phyloP scores from a whole-genome alignment of 1,139 yeast genomes.

The Pichia sp. region DNA sequence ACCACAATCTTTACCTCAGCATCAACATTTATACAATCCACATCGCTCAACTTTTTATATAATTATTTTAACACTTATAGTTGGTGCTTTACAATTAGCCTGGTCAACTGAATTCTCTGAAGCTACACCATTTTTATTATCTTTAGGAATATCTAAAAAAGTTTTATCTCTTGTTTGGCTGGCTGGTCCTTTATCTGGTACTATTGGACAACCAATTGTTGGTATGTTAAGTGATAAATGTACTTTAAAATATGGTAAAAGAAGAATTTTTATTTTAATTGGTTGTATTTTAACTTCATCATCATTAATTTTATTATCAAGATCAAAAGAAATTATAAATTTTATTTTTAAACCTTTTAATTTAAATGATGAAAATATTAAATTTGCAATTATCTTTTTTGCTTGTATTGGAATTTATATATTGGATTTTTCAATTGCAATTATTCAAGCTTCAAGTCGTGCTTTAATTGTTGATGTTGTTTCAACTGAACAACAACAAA shows the following conservation, averaged over 20 bases:
- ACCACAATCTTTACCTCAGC: not conserved
- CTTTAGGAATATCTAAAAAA: conserved; percentile 49
- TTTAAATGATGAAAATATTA: conserved; percentile 19
- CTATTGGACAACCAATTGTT: conserved; percentile 53
- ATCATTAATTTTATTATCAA: conserved; percentile 41
- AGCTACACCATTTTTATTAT: conserved; percentile 44
- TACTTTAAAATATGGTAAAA: conserved; percentile 39
- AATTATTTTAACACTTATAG: conserved; percentile 39
- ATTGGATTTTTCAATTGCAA: conserved; percentile 50
- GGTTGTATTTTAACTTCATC: conserved; percentile 43
- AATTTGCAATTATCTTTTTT: conserved; percentile 33
- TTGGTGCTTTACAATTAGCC: conserved; percentile 47
- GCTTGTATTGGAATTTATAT: conserved; percentile 47
- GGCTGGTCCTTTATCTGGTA: conserved; percentile 58
- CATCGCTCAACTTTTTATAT: conserved; percentile 37
- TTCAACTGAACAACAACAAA: conserved; percentile 46
- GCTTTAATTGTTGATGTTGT: conserved; percentile 55
- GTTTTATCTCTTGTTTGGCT: conserved; percentile 52
- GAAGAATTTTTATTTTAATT: conserved; percentile 50
- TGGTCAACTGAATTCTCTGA: conserved; percentile 53
- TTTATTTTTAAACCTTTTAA: conserved; percentile 24
- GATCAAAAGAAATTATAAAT: conserved; percentile 37
- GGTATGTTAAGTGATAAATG: conserved; percentile 51
- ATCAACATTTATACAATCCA: conserved; percentile 31
- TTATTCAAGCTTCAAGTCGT: conserved; percentile 54